Base-by-base conservation (phyloP, 1,139 yeast genomes). In the Yamadazyma siamensis region DNA sequence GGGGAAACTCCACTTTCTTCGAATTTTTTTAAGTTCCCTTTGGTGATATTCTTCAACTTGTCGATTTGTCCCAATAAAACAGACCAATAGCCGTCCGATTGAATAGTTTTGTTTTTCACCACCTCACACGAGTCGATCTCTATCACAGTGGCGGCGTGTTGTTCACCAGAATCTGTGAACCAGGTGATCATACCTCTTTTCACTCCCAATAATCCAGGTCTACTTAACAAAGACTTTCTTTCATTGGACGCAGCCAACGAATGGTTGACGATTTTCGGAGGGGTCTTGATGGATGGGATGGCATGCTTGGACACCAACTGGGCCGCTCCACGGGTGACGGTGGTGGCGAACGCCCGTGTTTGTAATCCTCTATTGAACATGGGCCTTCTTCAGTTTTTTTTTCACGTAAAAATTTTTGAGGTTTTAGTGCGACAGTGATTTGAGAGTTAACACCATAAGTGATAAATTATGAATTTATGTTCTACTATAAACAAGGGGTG, bases 71-170 rank as follows among this genome's bases (percentile, higher is more conserved):
- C 99, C 28, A 91, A 67, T 56, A 87, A 84, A 12, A 88, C 94
- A 1, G 96, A 91, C 47, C 66, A 72, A 58, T 86, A 86, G 4
- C 96, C 96, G 47, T 85, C 79, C 21, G 71, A 66, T 15, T 72
- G 78, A 17, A 69, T 51, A 4, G 91, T 82, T 53, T 84, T 85
- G 47, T 76, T 77, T 49, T 73, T 72, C 13, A 84, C 60, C 13
- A 91, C 96, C 62, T 94, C 98, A 42, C 87, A 85, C 35, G 89
- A 77, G 54, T 88, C 86, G 36, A 94, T 73, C 54, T 88, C 95
- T 25, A 91, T 65, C 6, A 91, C 86, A 2, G 99, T 94, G 29
- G 87, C 88, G 6, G 88, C 87, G 28, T 67, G 59, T 38, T 79
- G 77, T 35, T 68, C 67, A n/a, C 95, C 96, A 4, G 69, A 65